These are phyloP conservation scores for Rhizophagus sp. DNA, from an alignment of 192 early-diverging fungal genomes.

Conservation along the genomic window DNA sequence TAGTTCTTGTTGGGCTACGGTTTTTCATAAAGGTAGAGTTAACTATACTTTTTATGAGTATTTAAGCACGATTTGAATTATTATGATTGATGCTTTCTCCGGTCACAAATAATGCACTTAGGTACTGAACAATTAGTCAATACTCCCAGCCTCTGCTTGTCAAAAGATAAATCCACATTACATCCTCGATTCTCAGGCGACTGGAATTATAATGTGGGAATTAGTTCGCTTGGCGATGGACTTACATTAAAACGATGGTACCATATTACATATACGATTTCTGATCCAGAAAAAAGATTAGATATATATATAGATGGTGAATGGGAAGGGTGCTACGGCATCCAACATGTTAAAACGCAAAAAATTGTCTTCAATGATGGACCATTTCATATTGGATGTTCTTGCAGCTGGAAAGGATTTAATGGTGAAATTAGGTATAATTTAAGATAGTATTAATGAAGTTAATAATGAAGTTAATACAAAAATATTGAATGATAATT, in stretches of 20 bases:
- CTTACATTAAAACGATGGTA: slow-evolving; percentile 10
- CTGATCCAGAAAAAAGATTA: slow-evolving; percentile 12
- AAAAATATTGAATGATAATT: too few species aligned
- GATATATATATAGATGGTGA: too few species aligned
- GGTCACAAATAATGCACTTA: neutral
- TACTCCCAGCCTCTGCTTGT: neutral
- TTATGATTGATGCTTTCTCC: neutral
- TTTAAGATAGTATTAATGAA: too few species aligned
- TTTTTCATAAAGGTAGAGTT: too few species aligned
- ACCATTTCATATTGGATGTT: neutral
- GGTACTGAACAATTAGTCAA: neutral
- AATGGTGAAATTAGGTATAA: slow-evolving; percentile 22
- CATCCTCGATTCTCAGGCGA: slow-evolving; percentile 4
- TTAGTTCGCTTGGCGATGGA: neutral
- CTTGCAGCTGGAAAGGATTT: neutral
- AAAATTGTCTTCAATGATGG: slow-evolving; percentile 1
- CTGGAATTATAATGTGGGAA: neutral
- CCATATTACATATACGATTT: slow-evolving; percentile 16
- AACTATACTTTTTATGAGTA: neutral
- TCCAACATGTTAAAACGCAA: neutral
- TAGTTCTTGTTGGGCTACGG: neutral
- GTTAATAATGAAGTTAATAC: too few species aligned
- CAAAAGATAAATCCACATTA: neutral
- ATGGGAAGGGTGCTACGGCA: neutral
- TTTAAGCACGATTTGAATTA: neutral